These are phyloP conservation scores for Oryza nivara DNA, from an alignment of 176 grass and related monocot genomes.

Conservation along the genomic window DNA sequence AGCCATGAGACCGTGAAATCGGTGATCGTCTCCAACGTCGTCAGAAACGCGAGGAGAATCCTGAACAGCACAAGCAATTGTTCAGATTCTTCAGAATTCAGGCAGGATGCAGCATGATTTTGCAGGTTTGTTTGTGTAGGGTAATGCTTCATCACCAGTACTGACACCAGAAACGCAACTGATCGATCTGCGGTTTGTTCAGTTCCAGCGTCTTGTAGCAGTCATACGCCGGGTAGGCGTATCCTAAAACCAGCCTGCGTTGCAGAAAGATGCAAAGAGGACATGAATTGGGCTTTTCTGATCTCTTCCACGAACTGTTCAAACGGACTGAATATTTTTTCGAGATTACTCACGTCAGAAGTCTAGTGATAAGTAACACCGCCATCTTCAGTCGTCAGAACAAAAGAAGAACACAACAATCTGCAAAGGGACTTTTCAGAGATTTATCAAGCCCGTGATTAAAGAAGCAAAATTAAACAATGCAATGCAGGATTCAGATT, in stretches of 20 bases:
- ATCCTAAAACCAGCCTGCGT: slow-evolving; percentile 59
- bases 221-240: slow-evolving; percentile 74
- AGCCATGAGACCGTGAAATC: slow-evolving; percentile 67
- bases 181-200: slow-evolving; percentile 55
- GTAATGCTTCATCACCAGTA: slow-evolving; percentile 60
- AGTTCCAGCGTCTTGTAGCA: slow-evolving; percentile 85
- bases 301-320: not conserved
- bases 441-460: not conserved
- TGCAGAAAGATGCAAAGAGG: not conserved
- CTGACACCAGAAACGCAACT: slow-evolving; percentile 80
- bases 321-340: not conserved
- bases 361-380: slow-evolving; percentile 57
- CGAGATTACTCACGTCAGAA: slow-evolving; percentile 56
- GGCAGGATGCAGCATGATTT: no score
- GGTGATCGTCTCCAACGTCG: slow-evolving; percentile 52
- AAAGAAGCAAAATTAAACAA: not conserved
- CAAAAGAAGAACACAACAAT: not conserved
- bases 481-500: not conserved
- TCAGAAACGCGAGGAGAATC: slow-evolving; percentile 72
- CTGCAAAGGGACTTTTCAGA: not conserved
- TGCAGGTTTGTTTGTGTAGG: not conserved
- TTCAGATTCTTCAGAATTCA: not conserved
- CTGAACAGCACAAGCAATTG: slow-evolving; percentile 12
- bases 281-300: not conserved
- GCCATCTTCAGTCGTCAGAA: slow-evolving; percentile 53